A percentile compares a stretch with the other conserved stretches of the same genome.
These are phyloP conservation scores for Lentinula raphanica DNA, from an alignment of 768 basidiomycete species.

Conservation along the genomic window DNA sequence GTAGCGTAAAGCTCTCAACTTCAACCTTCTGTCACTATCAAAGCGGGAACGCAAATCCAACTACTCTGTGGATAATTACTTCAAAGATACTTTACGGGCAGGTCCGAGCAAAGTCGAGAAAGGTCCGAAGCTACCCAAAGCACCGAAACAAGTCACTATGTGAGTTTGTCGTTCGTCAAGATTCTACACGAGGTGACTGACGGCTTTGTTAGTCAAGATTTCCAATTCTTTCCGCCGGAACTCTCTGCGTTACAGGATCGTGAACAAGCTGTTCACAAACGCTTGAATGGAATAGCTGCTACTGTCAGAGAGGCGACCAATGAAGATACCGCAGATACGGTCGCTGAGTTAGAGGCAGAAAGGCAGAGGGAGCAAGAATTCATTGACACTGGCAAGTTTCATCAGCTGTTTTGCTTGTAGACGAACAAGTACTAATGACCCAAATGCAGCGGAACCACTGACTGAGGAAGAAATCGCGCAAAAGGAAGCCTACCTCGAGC, in stretches of 20 bases:
- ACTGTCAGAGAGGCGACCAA: conserved; percentile 62
- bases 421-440: neutral
- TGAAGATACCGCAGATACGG: conserved; percentile 76
- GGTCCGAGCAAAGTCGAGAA: conserved; percentile 78
- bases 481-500: conserved; percentile 71
- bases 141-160: conserved; percentile 86
- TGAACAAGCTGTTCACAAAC: conserved; percentile 79
- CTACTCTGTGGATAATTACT: conserved; percentile 93
- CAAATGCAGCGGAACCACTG: conserved; percentile 68
- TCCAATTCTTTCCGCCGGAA: conserved; percentile 90
- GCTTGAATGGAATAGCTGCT: conserved; percentile 62
- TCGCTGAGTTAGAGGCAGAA: conserved; percentile 60
- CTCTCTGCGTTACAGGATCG: conserved; percentile 80
- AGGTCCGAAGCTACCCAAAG: conserved; percentile 74
- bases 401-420: neutral
- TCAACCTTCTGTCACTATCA: conserved; percentile 79
- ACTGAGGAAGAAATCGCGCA: conserved; percentile 81
- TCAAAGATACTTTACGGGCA: conserved; percentile 83
- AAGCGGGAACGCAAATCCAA: conserved; percentile 93
- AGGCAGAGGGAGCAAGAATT: conserved; percentile 72
- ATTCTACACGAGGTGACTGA: neutral
- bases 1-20: conserved; percentile 63
- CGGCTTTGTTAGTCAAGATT: conserved; percentile 64
- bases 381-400: conserved; percentile 71
- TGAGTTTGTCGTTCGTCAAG: conserved; percentile 33